Base-by-base conservation (phyloP, 495 filamentous ascomycete species). In the Tuber calosporum region DNA sequence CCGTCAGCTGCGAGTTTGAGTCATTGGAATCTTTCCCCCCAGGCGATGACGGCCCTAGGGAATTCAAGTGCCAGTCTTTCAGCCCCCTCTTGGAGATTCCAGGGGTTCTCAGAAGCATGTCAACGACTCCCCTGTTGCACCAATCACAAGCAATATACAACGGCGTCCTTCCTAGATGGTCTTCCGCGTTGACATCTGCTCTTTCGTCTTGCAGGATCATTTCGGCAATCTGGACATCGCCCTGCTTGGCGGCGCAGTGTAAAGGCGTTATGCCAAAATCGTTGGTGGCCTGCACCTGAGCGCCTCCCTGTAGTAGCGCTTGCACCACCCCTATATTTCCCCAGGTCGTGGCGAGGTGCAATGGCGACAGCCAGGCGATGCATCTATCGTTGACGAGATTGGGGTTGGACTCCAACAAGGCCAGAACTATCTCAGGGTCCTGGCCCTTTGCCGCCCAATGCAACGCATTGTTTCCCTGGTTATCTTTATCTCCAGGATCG, bases 371-470 rank as follows among this genome's bases (percentile, higher is more conserved):
- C n/a, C 26, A 22, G n/a, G n/a, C 26, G 53, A 62, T 62, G 53
- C 53, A 62, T 62, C 53, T 62, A 30, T 13, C 3, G 26, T 62
- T 62, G 13, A 62, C n/a, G 26, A 62, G 53, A n/a, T 13, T 30
- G n/a, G 53, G 53, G 9, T 17, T 30, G 11, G 53, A 62, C 11
- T 62, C 53, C 8, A 62, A 26, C 53, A 62, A n/a, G 53, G 30
- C 53, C n/a, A 62, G 30, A 30, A 62, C 76, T 68, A 77, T 77
- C 34, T 77, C 70, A 22, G 69, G 41, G 45, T 73, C 43, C n/a
- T 75, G 74, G 37, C 73, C 68, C 26, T 77, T 77, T 30, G 76
- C 76, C 20, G 76, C 76, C 76, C 76, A 78, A 66, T 78, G 76
- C 19, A 78, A 66, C 41, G 76, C 70, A 36, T 74, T 78, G 66